Evolutionary conservation across 2,329 filamentous ascomycete species (phyloP), one percentile per base, ranked within the genome.

Genomic region (Aspergillus versicolor): DNA sequence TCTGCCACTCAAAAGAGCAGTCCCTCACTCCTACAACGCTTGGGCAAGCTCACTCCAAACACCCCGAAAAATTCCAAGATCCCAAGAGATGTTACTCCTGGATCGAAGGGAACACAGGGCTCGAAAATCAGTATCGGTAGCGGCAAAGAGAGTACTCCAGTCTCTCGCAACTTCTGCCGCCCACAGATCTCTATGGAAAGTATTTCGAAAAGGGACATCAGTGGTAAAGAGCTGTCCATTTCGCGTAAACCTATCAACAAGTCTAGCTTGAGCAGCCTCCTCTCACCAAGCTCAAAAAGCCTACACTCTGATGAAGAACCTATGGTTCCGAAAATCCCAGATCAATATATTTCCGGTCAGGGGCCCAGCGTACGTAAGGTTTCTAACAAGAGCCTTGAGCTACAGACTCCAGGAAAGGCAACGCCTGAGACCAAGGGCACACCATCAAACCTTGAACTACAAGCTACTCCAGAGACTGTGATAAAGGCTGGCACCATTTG

Each of bases 281-380:
- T 42, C 40, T 32, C 47, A 13, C 15, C 45, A n/a, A 47, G 50
- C 17, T 32, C 46, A 38, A 45, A 49, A 17, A 57, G 40, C 27
- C 21, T 48, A 6, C 38, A 17, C 2, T 41, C 30, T 19, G 48
- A 54, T 19, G 21, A 27, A 22, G 47, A 52, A 13, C 57, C 57
- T 17, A 13, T 48, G 19, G 52, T 63, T 9, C 62, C 62, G 5
- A 60, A 55, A 32, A 44, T 61, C n/a, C 59, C 55, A 7, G 48
- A 54, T 8, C 17, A 45, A 17, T 57, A 55, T 32, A 19, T 32
- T 21, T 12, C 5, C 2, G 9, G 17, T 27, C 44, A 30, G 30
- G 43, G 42, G 15, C 21, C 13, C 7, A 30, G 15, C 15, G 34
- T 42, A 2, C 9, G 27, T 13, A 27, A 37, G 15, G 12, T 34